phyloP scores from a whole-genome alignment of 495 filamentous ascomycete species.

The Neurospora terricola region DNA sequence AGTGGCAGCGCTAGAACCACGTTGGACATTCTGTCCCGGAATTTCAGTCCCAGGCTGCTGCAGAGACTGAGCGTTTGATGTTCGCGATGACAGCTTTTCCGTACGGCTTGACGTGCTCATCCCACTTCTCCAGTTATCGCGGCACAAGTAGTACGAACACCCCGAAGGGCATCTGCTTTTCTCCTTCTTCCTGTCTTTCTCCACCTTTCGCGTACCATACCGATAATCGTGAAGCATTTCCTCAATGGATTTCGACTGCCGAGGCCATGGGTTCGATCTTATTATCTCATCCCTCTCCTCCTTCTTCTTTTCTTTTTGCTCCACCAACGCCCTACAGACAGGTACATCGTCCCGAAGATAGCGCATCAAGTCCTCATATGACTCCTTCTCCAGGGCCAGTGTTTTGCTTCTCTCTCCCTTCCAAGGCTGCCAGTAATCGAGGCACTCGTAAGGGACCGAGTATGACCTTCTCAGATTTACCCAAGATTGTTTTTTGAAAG shows the following conservation, averaged over 20 bases:
- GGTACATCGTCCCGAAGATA: not conserved
- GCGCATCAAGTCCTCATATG: not conserved
- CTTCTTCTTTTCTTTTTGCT: not conserved
- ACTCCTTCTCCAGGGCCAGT: not conserved
- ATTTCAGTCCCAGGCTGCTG: not conserved
- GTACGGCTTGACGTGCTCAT: too few relatives aligned
- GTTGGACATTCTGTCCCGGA: not conserved
- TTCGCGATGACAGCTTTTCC: too few relatives aligned
- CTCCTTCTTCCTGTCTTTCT: too few relatives aligned
- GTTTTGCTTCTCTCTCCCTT: not conserved
- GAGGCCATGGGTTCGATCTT: too few relatives aligned
- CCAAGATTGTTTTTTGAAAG: not conserved
- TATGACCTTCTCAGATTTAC: not conserved
- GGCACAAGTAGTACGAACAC: too few relatives aligned
- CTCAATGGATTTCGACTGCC: too few relatives aligned
- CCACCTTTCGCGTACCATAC: too few relatives aligned
- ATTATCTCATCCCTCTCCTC: too few relatives aligned
- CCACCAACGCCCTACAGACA: accelerated
- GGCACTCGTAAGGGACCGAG: not conserved
- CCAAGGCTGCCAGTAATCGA: not conserved
- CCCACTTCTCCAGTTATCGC: too few relatives aligned
- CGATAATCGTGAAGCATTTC: too few relatives aligned
- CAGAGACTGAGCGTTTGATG: too few relatives aligned
- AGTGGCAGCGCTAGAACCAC: not conserved
- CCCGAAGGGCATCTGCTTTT: too few relatives aligned